Percentiles rank a stretch among this genome's conserved stretches.
These are phyloP conservation scores for Venturia asperata DNA, from an alignment of 2,329 filamentous ascomycete species.

Conservation along the genomic window DNA sequence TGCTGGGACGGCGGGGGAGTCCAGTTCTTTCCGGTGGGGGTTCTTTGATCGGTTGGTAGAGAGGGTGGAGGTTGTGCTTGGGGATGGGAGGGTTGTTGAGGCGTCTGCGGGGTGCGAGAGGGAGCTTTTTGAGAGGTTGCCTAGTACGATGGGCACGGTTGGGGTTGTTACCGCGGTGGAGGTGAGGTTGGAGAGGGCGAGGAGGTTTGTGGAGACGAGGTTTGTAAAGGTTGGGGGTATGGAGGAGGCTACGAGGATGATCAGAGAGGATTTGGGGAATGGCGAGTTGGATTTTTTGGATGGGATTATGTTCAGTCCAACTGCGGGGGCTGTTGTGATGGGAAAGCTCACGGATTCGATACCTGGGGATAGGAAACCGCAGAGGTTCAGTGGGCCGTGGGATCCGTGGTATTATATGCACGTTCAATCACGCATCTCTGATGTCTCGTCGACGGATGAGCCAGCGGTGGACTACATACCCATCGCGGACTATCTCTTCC, in stretches of 20 bases:
- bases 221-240: constrained; percentile 41
- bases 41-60: constrained; percentile 58
- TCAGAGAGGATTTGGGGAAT: constrained; percentile 32
- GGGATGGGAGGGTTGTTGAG: constrained; percentile 50
- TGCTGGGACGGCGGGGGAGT: constrained; percentile 61
- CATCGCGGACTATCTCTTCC: constrained; percentile 60
- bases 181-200: constrained; percentile 41
- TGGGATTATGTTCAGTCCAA: constrained; percentile 43
- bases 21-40: constrained; percentile 61
- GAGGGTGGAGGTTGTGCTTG: constrained; percentile 59
- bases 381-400: constrained; percentile 36
- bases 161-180: constrained; percentile 57
- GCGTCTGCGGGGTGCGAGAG: constrained; percentile 48
- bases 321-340: constrained; percentile 38
- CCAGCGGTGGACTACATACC: constrained; percentile 50
- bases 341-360: constrained; percentile 33
- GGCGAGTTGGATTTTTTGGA: constrained; percentile 42
- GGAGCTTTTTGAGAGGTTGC: constrained; percentile 59
- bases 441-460: constrained; percentile 22
- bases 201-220: constrained; percentile 44
- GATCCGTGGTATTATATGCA: constrained; percentile 49
- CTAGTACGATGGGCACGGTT: constrained; percentile 59
- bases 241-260: constrained; percentile 30
- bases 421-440: constrained; percentile 31
- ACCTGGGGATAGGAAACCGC: constrained; percentile 24